Evolutionary conservation across 495 filamentous ascomycete species (phyloP), one percentile per base, ranked within the genome.

Genomic region (Apiosordaria backusii): DNA sequence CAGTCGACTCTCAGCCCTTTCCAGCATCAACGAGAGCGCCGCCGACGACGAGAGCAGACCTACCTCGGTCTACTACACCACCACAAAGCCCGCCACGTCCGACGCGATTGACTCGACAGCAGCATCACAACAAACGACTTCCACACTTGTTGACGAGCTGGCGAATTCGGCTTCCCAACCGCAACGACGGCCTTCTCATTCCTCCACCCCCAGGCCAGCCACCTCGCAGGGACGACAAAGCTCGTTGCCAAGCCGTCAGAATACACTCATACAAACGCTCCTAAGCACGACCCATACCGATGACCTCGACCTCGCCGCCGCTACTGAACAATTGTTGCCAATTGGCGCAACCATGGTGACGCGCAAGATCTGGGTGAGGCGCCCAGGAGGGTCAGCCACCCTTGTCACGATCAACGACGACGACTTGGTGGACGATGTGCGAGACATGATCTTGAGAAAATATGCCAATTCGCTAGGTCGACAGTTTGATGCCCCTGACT

Each of bases 351-450:
- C 72, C 72, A 90, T 90, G 86, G 77, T 86, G 64, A 85, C 85
- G 53, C 85, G 91, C 72, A 97, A 95, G 83, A 87, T 98, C 66
- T 99, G 95, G 95, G 95, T 98, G 68, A 93, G 88, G 79, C 84
- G 95, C 66, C 88, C 88, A 15, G 85, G 88, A 65, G 91, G 86
- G 53, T 97, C 93, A 52, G 88, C 95, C 64, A 99, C 95, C 24
- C 79, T 93, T 68, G 90, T 99, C 50, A 87, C 90, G 57, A 90
- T 96, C 68, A 82, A 86, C 65, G 90, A 94, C 71, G 92, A 97
- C 72, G 91, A 96, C 70, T 76, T 99, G 77, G 95, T 98, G 21
- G 95, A 99, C 72, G 96, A 97, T 79, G 88, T 96, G 61, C 88
- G 93, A 64, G 96, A 97, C 70, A 86, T 93, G 84, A 93, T 98